Conservation (phyloP, 768 basidiomycete genomes). For the Leccinum subgranulosum region DNA sequence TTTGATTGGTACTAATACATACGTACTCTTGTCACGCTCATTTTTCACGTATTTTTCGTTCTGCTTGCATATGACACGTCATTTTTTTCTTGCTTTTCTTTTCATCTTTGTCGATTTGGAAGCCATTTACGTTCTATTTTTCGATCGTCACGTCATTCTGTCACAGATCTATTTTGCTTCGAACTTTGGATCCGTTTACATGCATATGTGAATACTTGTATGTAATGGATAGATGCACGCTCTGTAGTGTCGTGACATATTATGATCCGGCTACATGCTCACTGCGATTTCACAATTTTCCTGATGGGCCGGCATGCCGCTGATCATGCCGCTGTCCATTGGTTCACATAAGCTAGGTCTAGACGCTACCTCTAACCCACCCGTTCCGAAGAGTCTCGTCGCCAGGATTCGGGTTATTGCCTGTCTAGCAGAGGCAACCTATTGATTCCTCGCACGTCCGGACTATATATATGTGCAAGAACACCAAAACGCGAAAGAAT, state of each 20-base stretch:
- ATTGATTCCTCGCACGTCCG: neutral
- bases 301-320: neutral
- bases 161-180: neutral
- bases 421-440: neutral
- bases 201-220: neutral
- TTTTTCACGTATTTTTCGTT: neutral
- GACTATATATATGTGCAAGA: too few relatives aligned
- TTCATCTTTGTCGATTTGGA: neutral
- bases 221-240: neutral
- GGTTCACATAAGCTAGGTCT: neutral
- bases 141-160: neutral
- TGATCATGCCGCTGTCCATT: neutral
- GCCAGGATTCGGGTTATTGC: neutral
- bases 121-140: neutral
- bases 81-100: neutral
- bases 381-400: neutral
- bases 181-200: neutral
- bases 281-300: neutral
- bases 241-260: neutral
- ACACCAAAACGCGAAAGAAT: too few relatives aligned
- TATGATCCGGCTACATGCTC: too few relatives aligned
- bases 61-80: neutral
- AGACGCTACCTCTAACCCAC: neutral
- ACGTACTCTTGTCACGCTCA: neutral
- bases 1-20: neutral